phyloP scores from a whole-genome alignment of 1,284 basidiomycete species.

The Exobasidium rhododendri region DNA sequence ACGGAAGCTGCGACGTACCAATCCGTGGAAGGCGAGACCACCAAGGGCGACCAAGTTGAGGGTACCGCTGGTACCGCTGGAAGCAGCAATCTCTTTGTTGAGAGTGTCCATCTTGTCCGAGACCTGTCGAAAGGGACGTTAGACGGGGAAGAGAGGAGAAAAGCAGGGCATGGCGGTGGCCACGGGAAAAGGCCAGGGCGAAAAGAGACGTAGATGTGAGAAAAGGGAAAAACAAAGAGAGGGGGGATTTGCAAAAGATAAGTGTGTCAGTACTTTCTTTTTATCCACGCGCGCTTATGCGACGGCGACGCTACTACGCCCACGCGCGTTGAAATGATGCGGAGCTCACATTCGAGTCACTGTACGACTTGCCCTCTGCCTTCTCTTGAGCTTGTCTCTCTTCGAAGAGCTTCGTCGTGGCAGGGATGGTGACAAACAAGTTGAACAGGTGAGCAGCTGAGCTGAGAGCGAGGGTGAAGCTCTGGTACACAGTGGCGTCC shows the following conservation, averaged over 20 bases:
- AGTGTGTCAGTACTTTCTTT: neutral
- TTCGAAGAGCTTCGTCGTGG: slow-evolving; percentile 40
- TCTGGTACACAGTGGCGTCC: slow-evolving; percentile 57
- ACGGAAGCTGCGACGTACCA: slow-evolving; percentile 19
- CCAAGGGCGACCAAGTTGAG: slow-evolving; percentile 17
- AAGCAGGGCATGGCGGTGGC: slow-evolving; percentile 5
- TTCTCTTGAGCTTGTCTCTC: slow-evolving; percentile 18
- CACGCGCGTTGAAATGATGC: neutral
- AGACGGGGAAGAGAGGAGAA: neutral
- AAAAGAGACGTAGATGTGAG: neutral
- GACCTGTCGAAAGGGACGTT: slow-evolving; percentile 10
- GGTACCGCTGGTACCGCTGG: slow-evolving; percentile 8
- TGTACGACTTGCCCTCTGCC: slow-evolving; percentile 13
- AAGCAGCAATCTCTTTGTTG: slow-evolving; percentile 53
- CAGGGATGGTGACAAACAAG: slow-evolving; percentile 64
- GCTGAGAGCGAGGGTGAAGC: slow-evolving; percentile 63
- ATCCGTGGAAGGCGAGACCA: slow-evolving; percentile 15
- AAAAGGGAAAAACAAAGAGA: neutral
- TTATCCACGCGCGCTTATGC: neutral
- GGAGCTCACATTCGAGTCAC: neutral
- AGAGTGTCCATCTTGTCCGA: slow-evolving; percentile 21
- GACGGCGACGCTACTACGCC: neutral
- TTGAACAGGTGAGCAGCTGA: slow-evolving; percentile 63
- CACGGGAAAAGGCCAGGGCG: neutral
- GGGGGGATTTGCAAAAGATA: neutral